Base-by-base conservation (phyloP, 352 stramenopile genomes). In the Peronospora farinosa region DNA sequence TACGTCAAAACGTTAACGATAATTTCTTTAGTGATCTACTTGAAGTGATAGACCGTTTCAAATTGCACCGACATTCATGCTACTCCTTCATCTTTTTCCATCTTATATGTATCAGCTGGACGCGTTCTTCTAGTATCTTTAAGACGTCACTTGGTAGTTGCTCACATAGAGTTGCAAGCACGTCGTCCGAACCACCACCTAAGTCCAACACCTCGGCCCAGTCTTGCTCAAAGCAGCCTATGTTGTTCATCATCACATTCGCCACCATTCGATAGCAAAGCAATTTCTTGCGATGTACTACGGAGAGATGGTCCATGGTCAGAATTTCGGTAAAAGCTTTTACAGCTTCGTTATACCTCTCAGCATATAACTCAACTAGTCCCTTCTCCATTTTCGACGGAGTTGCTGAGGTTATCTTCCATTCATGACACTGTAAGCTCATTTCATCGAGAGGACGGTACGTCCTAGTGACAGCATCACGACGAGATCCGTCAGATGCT, bases 201-300 rank as follows among this genome's bases (percentile, higher is more conserved):
- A 32, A 32, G 10, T 32, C 28, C 25, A 40, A 3, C 7, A 15
- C 13, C 31, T 37, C 31, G 31, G 13, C 12, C 10, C 13, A 46
- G 23, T 45, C 40, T 16, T 44, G 25, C 33, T 40, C 32, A 6
- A 45, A 45, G 13, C 11, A 40, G 9, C n/a, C 21, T 21, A 23
- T 39, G 3, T 53, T 59, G 9, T 43, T 25, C 28, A 59, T 7
- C 17, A 48, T 13, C 17, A 59, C 7, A 7, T 43, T 47, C 7
- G 51, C 43, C 12, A 12, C 15, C 42, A 41, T 38, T 47, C 38
- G 35, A 33, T 54, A 59, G 19, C n/a, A 31, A 8, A 39, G 6
- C 0, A 43, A 7, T 40, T 59, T 59, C 15, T 1, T 25, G 6
- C 17, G 17, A 15, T 36, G 19, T 4, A 23, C 37, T 15, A 15